Conservation (phyloP, 2,329 filamentous ascomycete genomes). For the Colletotrichum gigasporum region DNA sequence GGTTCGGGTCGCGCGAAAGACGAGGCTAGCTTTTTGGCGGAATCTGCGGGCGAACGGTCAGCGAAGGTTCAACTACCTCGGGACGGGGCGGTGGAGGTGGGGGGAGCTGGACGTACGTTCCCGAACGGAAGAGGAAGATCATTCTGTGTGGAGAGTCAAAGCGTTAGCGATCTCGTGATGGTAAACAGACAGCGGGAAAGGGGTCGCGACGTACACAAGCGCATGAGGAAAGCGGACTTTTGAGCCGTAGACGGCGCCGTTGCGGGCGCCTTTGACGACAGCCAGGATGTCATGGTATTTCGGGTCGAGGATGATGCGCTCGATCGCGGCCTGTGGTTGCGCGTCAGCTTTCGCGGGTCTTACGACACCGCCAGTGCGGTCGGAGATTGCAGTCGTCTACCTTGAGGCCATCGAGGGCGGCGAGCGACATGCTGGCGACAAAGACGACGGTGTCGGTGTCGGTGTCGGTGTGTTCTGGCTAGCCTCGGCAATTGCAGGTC, state of each 20-base stretch:
- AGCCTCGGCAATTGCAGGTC: constrained; percentile 28
- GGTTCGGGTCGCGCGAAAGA: constrained; percentile 86
- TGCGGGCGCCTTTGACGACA: constrained; percentile 91
- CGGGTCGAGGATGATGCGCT: constrained; percentile 83
- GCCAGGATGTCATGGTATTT: constrained; percentile 85
- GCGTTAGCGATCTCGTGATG: not conserved
- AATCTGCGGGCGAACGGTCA: constrained; percentile 56
- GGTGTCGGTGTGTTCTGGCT: constrained; percentile 14
- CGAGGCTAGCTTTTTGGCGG: constrained; percentile 78
- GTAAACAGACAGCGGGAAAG: not conserved
- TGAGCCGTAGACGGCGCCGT: constrained; percentile 94
- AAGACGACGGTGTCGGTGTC: too few species aligned
- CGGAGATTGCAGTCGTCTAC: not conserved
- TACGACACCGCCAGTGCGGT: too few species aligned
- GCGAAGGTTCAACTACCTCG: not conserved
- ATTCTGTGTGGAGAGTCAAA: constrained; percentile 65
- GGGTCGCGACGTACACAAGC: constrained; percentile 68
- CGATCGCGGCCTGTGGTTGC: constrained; percentile 70
- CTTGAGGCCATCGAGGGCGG: constrained; percentile 31
- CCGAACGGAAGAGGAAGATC: constrained; percentile 95
- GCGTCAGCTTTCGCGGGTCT: not conserved
- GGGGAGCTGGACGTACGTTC: constrained; percentile 68
- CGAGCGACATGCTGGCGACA: constrained; percentile 25
- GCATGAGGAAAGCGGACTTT: constrained; percentile 99
- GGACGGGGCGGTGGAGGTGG: constrained; percentile 2